Evolutionary conservation across 257 asterid genomes (phyloP).

Genomic region (Linderniella brevidens): DNA sequence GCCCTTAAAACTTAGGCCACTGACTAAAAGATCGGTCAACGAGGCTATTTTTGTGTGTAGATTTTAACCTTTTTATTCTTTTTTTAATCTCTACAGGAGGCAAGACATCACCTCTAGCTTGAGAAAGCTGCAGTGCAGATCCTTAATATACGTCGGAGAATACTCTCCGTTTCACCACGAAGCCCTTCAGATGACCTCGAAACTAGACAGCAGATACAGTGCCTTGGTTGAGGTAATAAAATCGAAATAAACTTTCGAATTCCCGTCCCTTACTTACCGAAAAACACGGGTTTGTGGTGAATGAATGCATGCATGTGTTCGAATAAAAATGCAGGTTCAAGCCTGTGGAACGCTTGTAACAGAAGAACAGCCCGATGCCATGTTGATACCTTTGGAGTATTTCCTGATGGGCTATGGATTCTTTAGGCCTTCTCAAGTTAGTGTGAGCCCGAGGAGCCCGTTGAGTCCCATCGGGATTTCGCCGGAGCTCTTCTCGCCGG

Average conservation of each 20-base stretch:
- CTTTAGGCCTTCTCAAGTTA: slow-evolving; percentile 30
- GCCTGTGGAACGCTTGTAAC: slow-evolving; percentile 66
- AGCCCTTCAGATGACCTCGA: slow-evolving; percentile 55
- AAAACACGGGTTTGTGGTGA: not conserved
- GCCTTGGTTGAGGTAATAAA: slow-evolving; percentile 53
- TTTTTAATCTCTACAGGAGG: slow-evolving; percentile 27
- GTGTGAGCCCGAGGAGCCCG: slow-evolving; percentile 47
- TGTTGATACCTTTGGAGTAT: slow-evolving; percentile 59
- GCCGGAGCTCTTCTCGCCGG: slow-evolving; percentile 56
- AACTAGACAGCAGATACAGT: slow-evolving; percentile 44
- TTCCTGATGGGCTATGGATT: slow-evolving; percentile 58
- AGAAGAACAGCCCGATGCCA: slow-evolving; percentile 70
- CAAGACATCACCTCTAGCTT: slow-evolving; percentile 47
- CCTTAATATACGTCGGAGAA: slow-evolving; percentile 63
- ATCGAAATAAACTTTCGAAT: not conserved
- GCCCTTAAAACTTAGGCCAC: not conserved
- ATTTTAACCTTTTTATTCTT: slow-evolving; percentile 8
- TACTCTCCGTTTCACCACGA: slow-evolving; percentile 56
- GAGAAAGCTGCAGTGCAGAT: slow-evolving; percentile 34
- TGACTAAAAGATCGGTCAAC: not conserved
- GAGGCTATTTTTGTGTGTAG: not conserved
- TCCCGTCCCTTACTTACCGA: not conserved
- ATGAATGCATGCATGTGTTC: not conserved
- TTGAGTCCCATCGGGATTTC: slow-evolving; percentile 45
- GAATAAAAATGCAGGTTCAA: slow-evolving; percentile 38